Base-by-base conservation (phyloP, 116 monocot species). In the Dioscorea cayenensis region DNA sequence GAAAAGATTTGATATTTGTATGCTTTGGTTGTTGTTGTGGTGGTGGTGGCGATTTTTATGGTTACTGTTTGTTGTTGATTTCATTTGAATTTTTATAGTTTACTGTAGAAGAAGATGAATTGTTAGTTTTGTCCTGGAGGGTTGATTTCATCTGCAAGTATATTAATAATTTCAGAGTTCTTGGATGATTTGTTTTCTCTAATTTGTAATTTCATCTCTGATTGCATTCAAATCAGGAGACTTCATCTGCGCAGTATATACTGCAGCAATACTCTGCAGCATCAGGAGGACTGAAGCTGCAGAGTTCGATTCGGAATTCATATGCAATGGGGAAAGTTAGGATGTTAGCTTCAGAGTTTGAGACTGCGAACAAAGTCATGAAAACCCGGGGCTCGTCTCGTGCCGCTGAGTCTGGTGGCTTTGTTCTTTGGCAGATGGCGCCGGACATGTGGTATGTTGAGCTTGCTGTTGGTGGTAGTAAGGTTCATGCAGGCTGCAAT, bases 371-470 rank as follows among this genome's bases (percentile, higher is more conserved):
- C 23, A 84, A 78, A 68, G 77, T 83, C 28, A 65, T 81, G 7
- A 83, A 81, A 70, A 85, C 78, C 75, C 79, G 87, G 21, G 66
- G 80, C 29, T 75, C 77, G 1, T 52, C 73, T 3, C 49, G 68
- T 11, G 25, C 82, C 11, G 77, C 77, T 0, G 91, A 92, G 73
- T 81, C 85, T 7, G 91, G 91, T 20, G 77, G 91, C 17, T 92
- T 92, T 63, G 91, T 92, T 16, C 91, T 92, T 38, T 92, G 91
- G 91, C 83, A 85, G 68, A 91, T 94, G 94, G 29, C 75, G 3
- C 94, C 94, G 11, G 85, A 85, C 74, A 94, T 87, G 90, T 94
- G 94, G 94, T 94, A 94, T 64, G 94, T 94, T 14, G 94, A 94
- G 83, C 94, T 94, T 72, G 90, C 94, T 67, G 90, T 94, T 43